phyloP scores from a whole-genome alignment of 2,329 filamentous ascomycete genomes.

The Sporothrix brasiliensis region DNA sequence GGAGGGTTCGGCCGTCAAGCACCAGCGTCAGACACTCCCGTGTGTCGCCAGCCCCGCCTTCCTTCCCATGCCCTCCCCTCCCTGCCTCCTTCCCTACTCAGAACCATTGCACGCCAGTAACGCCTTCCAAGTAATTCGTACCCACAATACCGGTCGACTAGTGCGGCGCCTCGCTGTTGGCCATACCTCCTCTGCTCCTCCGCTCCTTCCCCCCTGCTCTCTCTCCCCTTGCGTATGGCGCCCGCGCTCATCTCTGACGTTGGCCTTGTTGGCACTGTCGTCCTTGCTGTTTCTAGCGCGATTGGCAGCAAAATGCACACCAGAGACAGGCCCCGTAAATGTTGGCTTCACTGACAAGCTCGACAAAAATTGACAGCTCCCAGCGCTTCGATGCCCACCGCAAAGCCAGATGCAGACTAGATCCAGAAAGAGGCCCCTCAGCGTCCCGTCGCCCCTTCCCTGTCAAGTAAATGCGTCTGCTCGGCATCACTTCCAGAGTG shows the following conservation, averaged over 20 bases:
- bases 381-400: conserved; percentile 4
- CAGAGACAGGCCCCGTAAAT: not conserved
- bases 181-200: not conserved
- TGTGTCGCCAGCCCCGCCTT: conserved; percentile 1
- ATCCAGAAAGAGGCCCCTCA: not conserved
- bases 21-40: not conserved
- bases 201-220: conserved; percentile 16
- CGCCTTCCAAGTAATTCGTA: not conserved
- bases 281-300: conserved; percentile 21
- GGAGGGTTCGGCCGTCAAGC: not conserved
- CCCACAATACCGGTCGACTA: conserved; percentile 10
- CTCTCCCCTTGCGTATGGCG: not conserved
- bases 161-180: conserved; percentile 24
- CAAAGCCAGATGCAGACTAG: conserved; percentile 12
- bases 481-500: conserved; percentile 19
- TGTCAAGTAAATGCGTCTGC: not conserved
- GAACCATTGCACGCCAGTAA: conserved; percentile 19
- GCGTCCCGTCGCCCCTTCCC: conserved; percentile 23
- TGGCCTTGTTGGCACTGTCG: conserved; percentile 20
- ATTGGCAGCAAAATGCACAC: not conserved
- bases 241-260: conserved; percentile 21
- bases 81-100: conserved; percentile 13
- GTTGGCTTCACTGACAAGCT: conserved; percentile 4
- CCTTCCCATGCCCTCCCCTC: not conserved
- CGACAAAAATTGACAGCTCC: conserved; percentile 5